phyloP scores from a whole-genome alignment of 768 basidiomycete genomes.

The Phlebiopsis flavidoalba region DNA sequence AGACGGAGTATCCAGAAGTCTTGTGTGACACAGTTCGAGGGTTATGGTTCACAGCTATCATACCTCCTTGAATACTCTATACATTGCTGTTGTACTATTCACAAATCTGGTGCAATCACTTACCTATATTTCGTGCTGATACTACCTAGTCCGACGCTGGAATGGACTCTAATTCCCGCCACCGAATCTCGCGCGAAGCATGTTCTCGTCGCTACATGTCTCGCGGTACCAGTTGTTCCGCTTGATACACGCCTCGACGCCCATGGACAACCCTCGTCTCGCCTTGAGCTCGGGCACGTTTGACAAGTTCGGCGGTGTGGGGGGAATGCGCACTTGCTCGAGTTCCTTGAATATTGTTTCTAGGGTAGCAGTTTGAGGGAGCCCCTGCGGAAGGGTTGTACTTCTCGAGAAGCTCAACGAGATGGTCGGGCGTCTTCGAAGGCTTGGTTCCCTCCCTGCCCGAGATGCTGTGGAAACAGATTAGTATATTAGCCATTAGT shows the following conservation, averaged over 20 bases:
- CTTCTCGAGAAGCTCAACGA: conserved; percentile 28
- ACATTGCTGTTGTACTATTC: too few relatives aligned
- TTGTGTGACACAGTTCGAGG: too few relatives aligned
- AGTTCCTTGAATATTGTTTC: conserved; percentile 28
- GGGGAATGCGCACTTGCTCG: conserved; percentile 30
- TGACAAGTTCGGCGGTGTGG: conserved; percentile 31
- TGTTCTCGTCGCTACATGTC: conserved; percentile 7
- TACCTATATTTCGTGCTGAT: too few relatives aligned
- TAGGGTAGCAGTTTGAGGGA: conserved; percentile 26
- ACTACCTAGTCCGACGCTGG: too few relatives aligned
- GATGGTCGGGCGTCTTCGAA: conserved; percentile 37
- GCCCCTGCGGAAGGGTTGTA: conserved; percentile 24
- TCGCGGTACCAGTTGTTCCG: conserved; percentile 25
- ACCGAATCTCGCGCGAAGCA: not conserved
- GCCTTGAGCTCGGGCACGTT: conserved; percentile 29
- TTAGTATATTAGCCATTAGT: not conserved
- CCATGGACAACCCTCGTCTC: conserved; percentile 30
- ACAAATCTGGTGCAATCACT: not conserved
- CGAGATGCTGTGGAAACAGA: conserved; percentile 30
- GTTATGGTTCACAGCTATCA: too few relatives aligned
- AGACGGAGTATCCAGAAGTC: too few relatives aligned
- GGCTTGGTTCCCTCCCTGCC: conserved; percentile 42
- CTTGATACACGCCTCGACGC: conserved; percentile 25
- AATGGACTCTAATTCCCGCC: not conserved
- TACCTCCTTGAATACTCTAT: too few relatives aligned